Base-by-base conservation (phyloP, 805 yeast species). In the Candida oleophila region DNA sequence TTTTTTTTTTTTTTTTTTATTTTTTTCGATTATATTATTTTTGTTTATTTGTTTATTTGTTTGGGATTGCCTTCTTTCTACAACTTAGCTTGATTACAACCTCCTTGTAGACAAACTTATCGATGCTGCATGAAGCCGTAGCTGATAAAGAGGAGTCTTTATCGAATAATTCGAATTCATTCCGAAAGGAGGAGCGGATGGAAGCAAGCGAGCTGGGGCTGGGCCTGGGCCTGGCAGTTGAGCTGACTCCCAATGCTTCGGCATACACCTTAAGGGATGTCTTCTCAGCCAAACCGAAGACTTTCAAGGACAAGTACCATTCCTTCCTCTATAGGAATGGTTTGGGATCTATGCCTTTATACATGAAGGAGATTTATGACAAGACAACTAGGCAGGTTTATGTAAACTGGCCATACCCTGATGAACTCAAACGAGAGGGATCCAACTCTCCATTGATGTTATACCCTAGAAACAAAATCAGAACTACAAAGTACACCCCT, bases 401-500 rank as follows among this genome's bases (percentile, higher is more conserved):
- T 54, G 78, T 77, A 51, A 80, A 81, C 57, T 60, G 70, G 48
- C 72, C 69, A 5, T 61, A 81, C 36, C 85, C 86, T 1, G 62
- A 59, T 4, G 61, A 68, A 18, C 68, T 69, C 65, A 52, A 55
- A 4, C 70, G 76, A 47, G 43, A 44, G 2, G 52, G 49, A 22
- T 40, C 58, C 12, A 66, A 65, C 15, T 41, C 48, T n/a, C 79
- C 80, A 3, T 55, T 63, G 16, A 54, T 65, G 1, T 40, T 49
- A 2, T 81, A 75, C 54, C 76, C 81, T 4, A 61, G 83, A 55
- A 81, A 81, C 58, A 81, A 81, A 59, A 77, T 81, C 47, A 71
- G 84, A 63, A 81, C 86, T 9, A 80, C 85, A 3, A 81, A 80
- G 60, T 81, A 81, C 56, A 81, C 85, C 5, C 83, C 85, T 5